Conservation (phyloP, 1,139 yeast genomes). For the Yamadazyma atmosphaerica region DNA sequence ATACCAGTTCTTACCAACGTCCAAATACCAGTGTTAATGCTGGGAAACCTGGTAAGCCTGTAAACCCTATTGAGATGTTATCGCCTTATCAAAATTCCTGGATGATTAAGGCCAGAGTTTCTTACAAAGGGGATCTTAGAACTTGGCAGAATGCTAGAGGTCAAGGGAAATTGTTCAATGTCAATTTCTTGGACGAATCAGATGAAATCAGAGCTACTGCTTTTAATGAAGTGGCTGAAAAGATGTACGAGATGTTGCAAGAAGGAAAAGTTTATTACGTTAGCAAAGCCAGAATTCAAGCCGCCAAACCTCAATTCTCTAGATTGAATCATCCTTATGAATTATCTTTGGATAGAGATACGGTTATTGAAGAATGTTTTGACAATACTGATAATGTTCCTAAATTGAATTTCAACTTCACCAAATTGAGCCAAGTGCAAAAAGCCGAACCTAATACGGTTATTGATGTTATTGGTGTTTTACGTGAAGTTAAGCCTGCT, state of each 20-base stretch:
- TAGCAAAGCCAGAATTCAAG: slow-evolving; percentile 76
- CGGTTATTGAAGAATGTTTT: slow-evolving; percentile 69
- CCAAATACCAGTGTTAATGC: slow-evolving; percentile 19
- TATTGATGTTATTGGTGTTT: slow-evolving; percentile 84
- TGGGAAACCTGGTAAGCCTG: slow-evolving; percentile 18
- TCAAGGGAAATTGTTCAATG: slow-evolving; percentile 86
- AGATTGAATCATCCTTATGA: slow-evolving; percentile 88
- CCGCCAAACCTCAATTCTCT: slow-evolving; percentile 85
- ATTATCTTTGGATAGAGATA: slow-evolving; percentile 76
- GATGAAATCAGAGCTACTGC: slow-evolving; percentile 97
- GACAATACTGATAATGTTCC: slow-evolving; percentile 69
- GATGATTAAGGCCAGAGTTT: slow-evolving; percentile 91
- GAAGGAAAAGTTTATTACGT: slow-evolving; percentile 91
- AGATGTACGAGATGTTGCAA: slow-evolving; percentile 68
- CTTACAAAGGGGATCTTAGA: slow-evolving; percentile 83
- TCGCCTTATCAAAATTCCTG: slow-evolving; percentile 91
- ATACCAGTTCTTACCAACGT: slow-evolving; percentile 4
- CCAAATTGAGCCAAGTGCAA: slow-evolving; percentile 65
- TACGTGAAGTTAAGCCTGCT: slow-evolving; percentile 72
- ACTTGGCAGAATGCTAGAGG: slow-evolving; percentile 87
- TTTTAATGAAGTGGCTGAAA: slow-evolving; percentile 84
- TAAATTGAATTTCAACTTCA: slow-evolving; percentile 72
- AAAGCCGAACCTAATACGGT: slow-evolving; percentile 68
- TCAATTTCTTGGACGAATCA: slow-evolving; percentile 87
- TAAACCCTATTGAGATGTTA: slow-evolving; percentile 79